phyloP scores from a whole-genome alignment of 176 grass and related monocot species.

The Triticum turgidum region DNA sequence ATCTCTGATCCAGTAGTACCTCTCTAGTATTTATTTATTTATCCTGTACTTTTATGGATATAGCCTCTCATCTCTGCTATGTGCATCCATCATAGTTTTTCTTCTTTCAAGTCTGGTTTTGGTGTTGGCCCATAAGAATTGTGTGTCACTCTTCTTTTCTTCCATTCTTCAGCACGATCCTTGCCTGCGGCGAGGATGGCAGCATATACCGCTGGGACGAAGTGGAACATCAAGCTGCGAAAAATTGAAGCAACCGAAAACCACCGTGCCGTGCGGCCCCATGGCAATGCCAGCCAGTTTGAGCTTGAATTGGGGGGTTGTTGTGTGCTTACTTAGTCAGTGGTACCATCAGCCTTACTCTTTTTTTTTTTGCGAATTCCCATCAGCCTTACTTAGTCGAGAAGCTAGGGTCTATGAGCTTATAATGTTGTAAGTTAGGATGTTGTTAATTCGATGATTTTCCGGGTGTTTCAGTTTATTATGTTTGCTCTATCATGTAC shows the following conservation, averaged over 20 bases:
- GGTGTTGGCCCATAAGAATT: neutral
- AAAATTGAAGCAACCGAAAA: neutral
- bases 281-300: neutral
- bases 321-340: neutral
- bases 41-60: neutral
- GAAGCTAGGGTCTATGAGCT: neutral
- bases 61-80: neutral
- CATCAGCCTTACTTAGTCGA: neutral
- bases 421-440: neutral
- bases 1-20: neutral
- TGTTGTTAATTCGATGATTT: neutral
- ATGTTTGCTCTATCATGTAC: neutral
- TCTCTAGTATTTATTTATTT: neutral
- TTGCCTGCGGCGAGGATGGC: slow-evolving; percentile 74
- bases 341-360: neutral
- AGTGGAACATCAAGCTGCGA: slow-evolving; percentile 17
- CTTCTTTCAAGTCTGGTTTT: neutral
- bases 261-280: neutral
- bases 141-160: neutral
- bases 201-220: slow-evolving; percentile 75
- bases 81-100: neutral
- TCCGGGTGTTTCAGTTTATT: neutral
- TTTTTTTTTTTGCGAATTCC: too few relatives aligned
- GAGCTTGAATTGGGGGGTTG: neutral
- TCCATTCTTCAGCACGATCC: slow-evolving; percentile 64